Percentiles rank a stretch among this genome's conserved stretches.
Conservation (phyloP, 2,329 filamentous ascomycete species). For the Basipetospora chlamydospora region DNA sequence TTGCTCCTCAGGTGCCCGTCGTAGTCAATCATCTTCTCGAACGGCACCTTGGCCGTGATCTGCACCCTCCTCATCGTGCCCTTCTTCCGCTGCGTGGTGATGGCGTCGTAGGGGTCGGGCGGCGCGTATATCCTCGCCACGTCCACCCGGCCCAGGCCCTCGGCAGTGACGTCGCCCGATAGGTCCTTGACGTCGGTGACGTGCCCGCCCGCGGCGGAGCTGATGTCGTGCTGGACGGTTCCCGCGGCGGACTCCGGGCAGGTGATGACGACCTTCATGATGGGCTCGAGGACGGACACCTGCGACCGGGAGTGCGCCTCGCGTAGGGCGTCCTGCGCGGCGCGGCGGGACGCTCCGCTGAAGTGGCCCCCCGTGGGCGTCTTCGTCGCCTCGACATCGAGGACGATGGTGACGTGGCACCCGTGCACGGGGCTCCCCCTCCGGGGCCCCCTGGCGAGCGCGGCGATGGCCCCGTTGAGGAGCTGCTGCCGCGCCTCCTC, state of each 20-base stretch:
- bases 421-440: constrained; percentile 69
- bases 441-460: constrained; percentile 70
- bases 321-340: constrained; percentile 55
- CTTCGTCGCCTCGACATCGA: constrained; percentile 38
- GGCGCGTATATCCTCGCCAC: constrained; percentile 69
- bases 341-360: constrained; percentile 44
- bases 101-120: constrained; percentile 61
- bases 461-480: constrained; percentile 68
- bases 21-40: constrained; percentile 96
- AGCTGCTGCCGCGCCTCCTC: constrained; percentile 45
- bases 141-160: constrained; percentile 37
- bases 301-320: constrained; percentile 38
- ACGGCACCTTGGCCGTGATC: constrained; percentile 74
- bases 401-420: constrained; percentile 53
- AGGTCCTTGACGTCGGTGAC: constrained; percentile 55
- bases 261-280: constrained; percentile 80
- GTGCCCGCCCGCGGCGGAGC: constrained; percentile 54
- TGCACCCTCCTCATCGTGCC: constrained; percentile 36
- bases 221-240: constrained; percentile 69
- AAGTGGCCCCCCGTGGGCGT: constrained; percentile 55
- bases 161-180: constrained; percentile 12
- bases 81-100: constrained; percentile 40
- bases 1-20: constrained; percentile 76
- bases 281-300: constrained; percentile 71
- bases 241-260: constrained; percentile 74